These are phyloP conservation scores for Cocos nucifera DNA, from an alignment of 176 grass and related monocot species.

Conservation along the genomic window DNA sequence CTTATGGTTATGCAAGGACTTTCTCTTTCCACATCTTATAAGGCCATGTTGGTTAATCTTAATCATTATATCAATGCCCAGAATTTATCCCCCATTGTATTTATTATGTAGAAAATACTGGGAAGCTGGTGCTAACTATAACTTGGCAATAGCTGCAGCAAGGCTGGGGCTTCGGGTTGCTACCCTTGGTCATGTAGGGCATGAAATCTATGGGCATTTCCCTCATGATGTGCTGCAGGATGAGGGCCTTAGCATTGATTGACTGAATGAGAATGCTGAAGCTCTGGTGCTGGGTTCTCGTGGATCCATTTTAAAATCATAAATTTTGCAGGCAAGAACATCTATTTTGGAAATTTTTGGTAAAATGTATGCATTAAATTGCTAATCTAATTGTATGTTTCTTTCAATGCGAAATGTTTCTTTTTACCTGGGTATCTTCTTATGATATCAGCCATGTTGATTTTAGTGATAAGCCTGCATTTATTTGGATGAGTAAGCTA, in stretches of 20 bases:
- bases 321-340: slow-evolving; percentile 73
- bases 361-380: too few species aligned
- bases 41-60: too few species aligned
- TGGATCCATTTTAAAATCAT: slow-evolving; percentile 87
- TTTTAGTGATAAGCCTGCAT: slow-evolving; percentile 65
- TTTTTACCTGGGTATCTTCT: neutral
- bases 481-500: slow-evolving; percentile 67
- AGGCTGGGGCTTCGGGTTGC: slow-evolving; percentile 67
- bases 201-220: slow-evolving; percentile 94
- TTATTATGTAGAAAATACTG: slow-evolving; percentile 58
- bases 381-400: neutral
- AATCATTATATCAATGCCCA: too few species aligned
- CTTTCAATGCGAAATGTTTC: neutral
- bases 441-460: slow-evolving; percentile 56
- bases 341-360: neutral
- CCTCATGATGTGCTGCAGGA: slow-evolving; percentile 71
- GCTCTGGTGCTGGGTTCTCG: slow-evolving; percentile 75
- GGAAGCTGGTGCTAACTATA: slow-evolving; percentile 95
- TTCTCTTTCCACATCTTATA: too few species aligned
- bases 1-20: too few species aligned
- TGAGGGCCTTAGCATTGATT: slow-evolving; percentile 56
- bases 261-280: slow-evolving; percentile 64
- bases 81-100: neutral
- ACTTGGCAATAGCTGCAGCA: slow-evolving; percentile 74
- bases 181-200: slow-evolving; percentile 80